A percentile compares a stretch with the other conserved stretches of the same genome.
Evolutionary conservation across 768 basidiomycete species (phyloP).

Genomic region (Asterophora parasitica): DNA sequence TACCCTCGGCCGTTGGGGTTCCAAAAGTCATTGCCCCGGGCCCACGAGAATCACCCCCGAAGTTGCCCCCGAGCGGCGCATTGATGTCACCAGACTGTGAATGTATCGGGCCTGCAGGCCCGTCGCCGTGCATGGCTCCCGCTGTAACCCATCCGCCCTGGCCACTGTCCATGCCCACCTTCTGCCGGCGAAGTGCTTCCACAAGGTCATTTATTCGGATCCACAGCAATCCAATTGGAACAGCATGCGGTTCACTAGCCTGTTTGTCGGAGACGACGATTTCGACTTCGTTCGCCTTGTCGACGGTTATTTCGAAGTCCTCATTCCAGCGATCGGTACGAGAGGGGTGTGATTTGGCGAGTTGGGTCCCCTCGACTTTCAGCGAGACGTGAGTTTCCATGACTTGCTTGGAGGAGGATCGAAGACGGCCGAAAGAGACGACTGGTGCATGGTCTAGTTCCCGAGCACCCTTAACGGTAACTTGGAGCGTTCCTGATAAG

Average conservation of each 20-base stretch:
- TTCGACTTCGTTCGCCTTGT: constrained; percentile 98
- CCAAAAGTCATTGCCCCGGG: constrained; percentile 27
- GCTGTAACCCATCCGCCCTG: constrained; percentile 96
- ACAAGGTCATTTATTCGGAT: constrained; percentile 90
- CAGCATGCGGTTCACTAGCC: constrained; percentile 69
- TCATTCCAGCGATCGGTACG: constrained; percentile 98
- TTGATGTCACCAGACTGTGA: constrained; percentile 39
- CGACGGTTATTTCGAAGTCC: constrained; percentile 92
- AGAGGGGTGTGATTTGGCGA: constrained; percentile 87
- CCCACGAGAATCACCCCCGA: constrained; percentile 40
- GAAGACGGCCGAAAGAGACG: constrained; percentile 46
- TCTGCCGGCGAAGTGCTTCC: constrained; percentile 88
- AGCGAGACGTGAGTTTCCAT: constrained; percentile 89
- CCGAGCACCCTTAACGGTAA: constrained; percentile 84
- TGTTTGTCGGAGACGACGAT: constrained; percentile 94
- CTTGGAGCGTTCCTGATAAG: constrained; percentile 85
- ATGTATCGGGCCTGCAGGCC: constrained; percentile 29
- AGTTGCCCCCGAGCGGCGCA: constrained; percentile 44
- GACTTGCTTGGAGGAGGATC: constrained; percentile 74
- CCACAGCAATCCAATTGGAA: constrained; percentile 95
- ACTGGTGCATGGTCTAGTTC: constrained; percentile 95
- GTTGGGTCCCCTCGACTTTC: constrained; percentile 93
- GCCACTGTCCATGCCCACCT: constrained; percentile 81
- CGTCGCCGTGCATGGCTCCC: constrained; percentile 74
- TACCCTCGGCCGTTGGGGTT: constrained; percentile 60